Conservation (phyloP, 2,329 filamentous ascomycete species). For the Cryoendolithus antarcticus region DNA sequence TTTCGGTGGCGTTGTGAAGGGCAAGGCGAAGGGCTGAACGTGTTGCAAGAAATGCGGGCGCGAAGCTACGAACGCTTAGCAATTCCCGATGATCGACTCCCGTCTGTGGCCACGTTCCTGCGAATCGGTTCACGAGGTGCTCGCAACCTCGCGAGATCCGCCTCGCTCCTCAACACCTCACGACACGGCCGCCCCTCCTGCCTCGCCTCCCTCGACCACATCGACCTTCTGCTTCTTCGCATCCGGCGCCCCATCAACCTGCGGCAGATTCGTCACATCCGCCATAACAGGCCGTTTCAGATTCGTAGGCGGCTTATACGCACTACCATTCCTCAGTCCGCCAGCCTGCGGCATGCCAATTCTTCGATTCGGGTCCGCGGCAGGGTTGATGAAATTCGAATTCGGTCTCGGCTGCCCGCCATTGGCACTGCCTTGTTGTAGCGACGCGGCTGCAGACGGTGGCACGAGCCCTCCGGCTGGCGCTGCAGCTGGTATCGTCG, state of each 20-base stretch:
- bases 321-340: conserved; percentile 28
- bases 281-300: conserved; percentile 27
- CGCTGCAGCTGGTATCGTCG: conserved; percentile 5
- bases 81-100: not conserved
- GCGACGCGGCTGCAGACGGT: too few species aligned
- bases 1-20: conserved; percentile 18
- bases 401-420: conserved; percentile 10
- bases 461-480: conserved; percentile 2
- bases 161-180: not conserved
- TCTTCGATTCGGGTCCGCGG: conserved; percentile 32
- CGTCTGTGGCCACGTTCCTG: not conserved
- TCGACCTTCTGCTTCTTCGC: conserved; percentile 30
- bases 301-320: conserved; percentile 33
- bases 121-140: not conserved
- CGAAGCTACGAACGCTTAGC: not conserved
- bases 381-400: conserved; percentile 37
- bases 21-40: not conserved
- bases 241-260: conserved; percentile 25
- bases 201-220: conserved; percentile 3
- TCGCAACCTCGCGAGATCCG: not conserved
- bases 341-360: conserved; percentile 36
- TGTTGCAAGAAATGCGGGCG: too few species aligned
- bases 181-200: not conserved
- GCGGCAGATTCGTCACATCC: conserved; percentile 35
- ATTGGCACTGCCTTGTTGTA: conserved; percentile 1